Evolutionary conservation across 2,329 filamentous ascomycete species (phyloP).

Genomic region (Alternaria hordeiaustralica): DNA sequence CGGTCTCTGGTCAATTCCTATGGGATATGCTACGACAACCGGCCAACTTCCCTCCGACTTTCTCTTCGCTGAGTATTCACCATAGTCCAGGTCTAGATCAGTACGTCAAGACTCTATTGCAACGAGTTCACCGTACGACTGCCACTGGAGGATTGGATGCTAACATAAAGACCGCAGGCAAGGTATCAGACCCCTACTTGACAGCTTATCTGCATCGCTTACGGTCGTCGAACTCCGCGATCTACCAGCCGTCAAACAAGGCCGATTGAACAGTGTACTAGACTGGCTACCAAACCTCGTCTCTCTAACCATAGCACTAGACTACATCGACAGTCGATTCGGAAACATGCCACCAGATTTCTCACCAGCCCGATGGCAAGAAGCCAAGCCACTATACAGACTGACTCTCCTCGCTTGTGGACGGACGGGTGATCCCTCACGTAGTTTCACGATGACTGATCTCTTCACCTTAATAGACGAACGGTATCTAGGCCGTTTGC

Average conservation of each 20-base stretch:
- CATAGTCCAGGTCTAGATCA: conserved; percentile 52
- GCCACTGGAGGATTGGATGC: not conserved
- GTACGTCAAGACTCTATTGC: not conserved
- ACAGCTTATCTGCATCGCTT: conserved; percentile 40
- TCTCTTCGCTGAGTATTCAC: conserved; percentile 45
- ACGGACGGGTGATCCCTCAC: conserved; percentile 38
- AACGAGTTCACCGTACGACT: not conserved
- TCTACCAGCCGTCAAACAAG: conserved; percentile 49
- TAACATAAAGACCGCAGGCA: not conserved
- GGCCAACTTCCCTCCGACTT: conserved; percentile 37
- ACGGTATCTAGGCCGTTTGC: conserved; percentile 48
- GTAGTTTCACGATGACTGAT: conserved; percentile 52
- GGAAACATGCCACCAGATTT: conserved; percentile 32
- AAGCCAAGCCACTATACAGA: conserved; percentile 43
- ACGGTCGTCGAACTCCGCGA: conserved; percentile 49
- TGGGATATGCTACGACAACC: conserved; percentile 45
- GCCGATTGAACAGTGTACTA: conserved; percentile 51
- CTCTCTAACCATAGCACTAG: conserved; percentile 52
- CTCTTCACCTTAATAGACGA: conserved; percentile 51
- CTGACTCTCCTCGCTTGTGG: conserved; percentile 52
- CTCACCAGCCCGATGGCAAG: conserved; percentile 15
- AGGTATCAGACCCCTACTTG: conserved; percentile 48
- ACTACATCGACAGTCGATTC: conserved; percentile 55
- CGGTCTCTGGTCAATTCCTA: conserved; percentile 52
- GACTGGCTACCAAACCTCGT: conserved; percentile 49